Evolutionary conservation across 441 rosid genomes (phyloP).

Genomic region (Melastoma candidum): DNA sequence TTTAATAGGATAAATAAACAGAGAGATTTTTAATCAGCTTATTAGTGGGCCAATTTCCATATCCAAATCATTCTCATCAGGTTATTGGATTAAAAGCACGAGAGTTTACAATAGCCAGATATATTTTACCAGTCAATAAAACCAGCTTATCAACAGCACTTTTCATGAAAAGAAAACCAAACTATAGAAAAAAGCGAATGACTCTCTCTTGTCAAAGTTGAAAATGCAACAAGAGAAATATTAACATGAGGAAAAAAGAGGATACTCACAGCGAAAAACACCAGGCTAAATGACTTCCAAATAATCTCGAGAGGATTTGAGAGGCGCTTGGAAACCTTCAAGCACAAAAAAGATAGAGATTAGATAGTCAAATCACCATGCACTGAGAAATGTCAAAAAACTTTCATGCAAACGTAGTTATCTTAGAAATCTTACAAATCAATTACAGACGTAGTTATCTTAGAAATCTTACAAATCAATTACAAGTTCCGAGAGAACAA

Average conservation of each 20-base stretch:
- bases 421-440: too few species aligned
- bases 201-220: too few species aligned
- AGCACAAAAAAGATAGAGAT: slow-evolving; percentile 3
- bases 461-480: neutral
- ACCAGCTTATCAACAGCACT: too few species aligned
- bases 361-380: too few species aligned
- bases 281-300: slow-evolving; percentile 94
- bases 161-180: neutral
- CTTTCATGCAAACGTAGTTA: neutral
- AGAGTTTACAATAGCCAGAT: too few species aligned
- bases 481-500: neutral
- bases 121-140: too few species aligned
- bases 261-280: slow-evolving; percentile 86
- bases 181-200: neutral
- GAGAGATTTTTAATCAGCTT: too few species aligned
- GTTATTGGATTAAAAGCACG: too few species aligned
- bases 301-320: slow-evolving; percentile 80
- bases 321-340: slow-evolving; percentile 63
- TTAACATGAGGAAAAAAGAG: slow-evolving; percentile 1
- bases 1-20: neutral
- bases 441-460: neutral
- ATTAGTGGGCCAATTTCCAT: too few species aligned
- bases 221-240: slow-evolving; percentile 2
- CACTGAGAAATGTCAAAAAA: neutral
- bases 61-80: too few species aligned